Conservation (phyloP, 2,329 filamentous ascomycete species). For the Scytalidium lignicola region DNA sequence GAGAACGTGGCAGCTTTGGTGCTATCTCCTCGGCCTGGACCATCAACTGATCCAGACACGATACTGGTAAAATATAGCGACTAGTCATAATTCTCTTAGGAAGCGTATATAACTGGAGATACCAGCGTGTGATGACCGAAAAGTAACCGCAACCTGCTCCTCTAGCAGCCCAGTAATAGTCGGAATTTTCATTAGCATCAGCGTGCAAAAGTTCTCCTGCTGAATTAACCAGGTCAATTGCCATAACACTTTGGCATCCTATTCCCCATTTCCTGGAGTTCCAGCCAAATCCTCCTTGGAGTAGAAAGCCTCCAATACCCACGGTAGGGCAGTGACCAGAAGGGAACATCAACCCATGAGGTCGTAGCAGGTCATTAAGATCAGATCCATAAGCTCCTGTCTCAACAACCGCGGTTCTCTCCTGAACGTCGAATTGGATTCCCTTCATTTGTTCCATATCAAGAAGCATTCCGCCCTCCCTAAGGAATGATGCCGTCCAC, state of each 20-base stretch:
- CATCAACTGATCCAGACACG: too few species aligned
- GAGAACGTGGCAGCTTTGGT: too few species aligned
- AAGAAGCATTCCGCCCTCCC: slow-evolving; percentile 39
- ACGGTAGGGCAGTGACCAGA: slow-evolving; percentile 51
- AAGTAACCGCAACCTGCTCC: slow-evolving; percentile 11
- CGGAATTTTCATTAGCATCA: slow-evolving; percentile 38
- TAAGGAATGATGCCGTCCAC: slow-evolving; percentile 45
- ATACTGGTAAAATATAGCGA: too few species aligned
- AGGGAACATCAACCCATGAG: too few species aligned
- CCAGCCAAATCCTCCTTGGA: slow-evolving; percentile 56
- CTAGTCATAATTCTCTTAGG: too few species aligned
- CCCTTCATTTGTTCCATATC: slow-evolving; percentile 33
- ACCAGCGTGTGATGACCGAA: too few species aligned
- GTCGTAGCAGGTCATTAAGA: too few species aligned
- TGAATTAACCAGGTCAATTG: slow-evolving; percentile 22
- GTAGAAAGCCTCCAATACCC: slow-evolving; percentile 48
- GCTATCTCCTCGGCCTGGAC: too few species aligned
- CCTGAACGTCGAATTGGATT: slow-evolving; percentile 34
- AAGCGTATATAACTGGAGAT: too few species aligned
- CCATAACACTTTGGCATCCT: slow-evolving; percentile 34
- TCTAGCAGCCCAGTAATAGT: slow-evolving; percentile 40
- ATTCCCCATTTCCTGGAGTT: slow-evolving; percentile 44
- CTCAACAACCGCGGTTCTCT: slow-evolving; percentile 2
- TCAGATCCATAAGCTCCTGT: too few species aligned
- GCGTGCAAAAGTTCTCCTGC: slow-evolving; percentile 24